These are phyloP conservation scores for Agastache rugosa DNA, from an alignment of 257 asterid species.

Conservation along the genomic window DNA sequence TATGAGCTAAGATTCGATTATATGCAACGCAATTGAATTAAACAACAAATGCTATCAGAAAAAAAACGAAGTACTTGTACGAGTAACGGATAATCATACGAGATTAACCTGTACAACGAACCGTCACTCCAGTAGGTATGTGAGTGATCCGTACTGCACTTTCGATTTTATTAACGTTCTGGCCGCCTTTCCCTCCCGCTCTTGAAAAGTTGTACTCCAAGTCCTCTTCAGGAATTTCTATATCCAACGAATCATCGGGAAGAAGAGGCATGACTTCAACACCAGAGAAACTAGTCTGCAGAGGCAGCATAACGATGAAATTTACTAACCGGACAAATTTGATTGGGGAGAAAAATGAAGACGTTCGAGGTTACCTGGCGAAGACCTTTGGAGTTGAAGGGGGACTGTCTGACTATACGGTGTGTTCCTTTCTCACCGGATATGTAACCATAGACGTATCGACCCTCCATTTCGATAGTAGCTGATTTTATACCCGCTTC, in stretches of 20 bases:
- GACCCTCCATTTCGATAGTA: constrained; percentile 84
- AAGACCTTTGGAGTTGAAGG: constrained; percentile 96
- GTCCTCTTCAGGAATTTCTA: constrained; percentile 96
- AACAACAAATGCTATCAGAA: neutral
- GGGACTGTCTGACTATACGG: constrained; percentile 92
- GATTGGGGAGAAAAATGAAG: neutral
- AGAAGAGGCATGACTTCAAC: constrained; percentile 98
- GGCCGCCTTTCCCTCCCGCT: constrained; percentile 99
- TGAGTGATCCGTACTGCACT: constrained; percentile 96
- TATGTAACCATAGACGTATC: constrained; percentile 87
- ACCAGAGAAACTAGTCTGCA: constrained; percentile 96
- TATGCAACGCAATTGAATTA: too few species aligned
- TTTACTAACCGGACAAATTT: neutral
- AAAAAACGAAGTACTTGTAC: neutral
- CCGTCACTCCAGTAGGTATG: constrained; percentile 86
- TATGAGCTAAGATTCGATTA: neutral
- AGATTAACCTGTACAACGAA: constrained; percentile 86
- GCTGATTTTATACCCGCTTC: constrained; percentile 99
- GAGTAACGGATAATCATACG: constrained; percentile 1
- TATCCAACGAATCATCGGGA: constrained; percentile 79
- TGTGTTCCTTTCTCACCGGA: constrained; percentile 99
- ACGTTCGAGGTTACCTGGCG: constrained; percentile 66
- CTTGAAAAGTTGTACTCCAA: constrained; percentile 74
- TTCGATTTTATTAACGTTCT: constrained; percentile 95
- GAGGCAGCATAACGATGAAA: neutral